phyloP scores from a whole-genome alignment of 1,284 basidiomycete species.

The Naganishia albida region DNA sequence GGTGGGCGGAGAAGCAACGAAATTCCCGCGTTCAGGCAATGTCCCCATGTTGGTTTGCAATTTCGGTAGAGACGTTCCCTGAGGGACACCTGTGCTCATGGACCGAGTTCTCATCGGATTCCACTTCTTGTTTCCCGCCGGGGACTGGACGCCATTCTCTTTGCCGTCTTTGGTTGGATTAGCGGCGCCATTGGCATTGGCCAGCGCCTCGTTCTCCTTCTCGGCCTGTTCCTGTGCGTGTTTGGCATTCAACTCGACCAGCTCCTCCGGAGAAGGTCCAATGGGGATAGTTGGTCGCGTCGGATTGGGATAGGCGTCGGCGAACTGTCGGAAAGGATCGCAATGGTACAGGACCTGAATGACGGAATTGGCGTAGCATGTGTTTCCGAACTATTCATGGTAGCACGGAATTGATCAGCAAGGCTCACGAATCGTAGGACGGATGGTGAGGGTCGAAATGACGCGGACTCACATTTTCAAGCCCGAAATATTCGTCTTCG shows the following conservation, averaged over 20 bases:
- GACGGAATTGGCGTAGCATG: slow-evolving; percentile 91
- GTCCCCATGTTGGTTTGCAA: slow-evolving; percentile 22
- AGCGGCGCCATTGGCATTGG: background rate
- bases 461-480: slow-evolving; percentile 32
- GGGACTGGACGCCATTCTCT: slow-evolving; percentile 11
- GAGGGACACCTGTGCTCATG: slow-evolving; percentile 17
- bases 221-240: slow-evolving; percentile 19
- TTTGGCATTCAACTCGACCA: slow-evolving; percentile 22
- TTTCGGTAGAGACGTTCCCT: slow-evolving; percentile 7
- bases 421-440: background rate
- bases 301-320: slow-evolving; percentile 61
- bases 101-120: slow-evolving; percentile 27
- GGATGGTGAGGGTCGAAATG: background rate
- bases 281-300: slow-evolving; percentile 47
- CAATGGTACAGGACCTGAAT: slow-evolving; percentile 92
- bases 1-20: slow-evolving; percentile 16
- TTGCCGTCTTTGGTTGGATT: background rate
- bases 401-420: background rate
- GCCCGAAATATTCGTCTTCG: slow-evolving; percentile 30
- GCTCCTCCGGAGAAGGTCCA: slow-evolving; percentile 40
- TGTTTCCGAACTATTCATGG: slow-evolving; percentile 30
- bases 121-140: slow-evolving; percentile 25
- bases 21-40: slow-evolving; percentile 7
- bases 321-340: slow-evolving; percentile 73
- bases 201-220: slow-evolving; percentile 2